These are phyloP conservation scores for Curvularia sp. DNA, from an alignment of 2,329 filamentous ascomycete genomes.

Conservation along the genomic window DNA sequence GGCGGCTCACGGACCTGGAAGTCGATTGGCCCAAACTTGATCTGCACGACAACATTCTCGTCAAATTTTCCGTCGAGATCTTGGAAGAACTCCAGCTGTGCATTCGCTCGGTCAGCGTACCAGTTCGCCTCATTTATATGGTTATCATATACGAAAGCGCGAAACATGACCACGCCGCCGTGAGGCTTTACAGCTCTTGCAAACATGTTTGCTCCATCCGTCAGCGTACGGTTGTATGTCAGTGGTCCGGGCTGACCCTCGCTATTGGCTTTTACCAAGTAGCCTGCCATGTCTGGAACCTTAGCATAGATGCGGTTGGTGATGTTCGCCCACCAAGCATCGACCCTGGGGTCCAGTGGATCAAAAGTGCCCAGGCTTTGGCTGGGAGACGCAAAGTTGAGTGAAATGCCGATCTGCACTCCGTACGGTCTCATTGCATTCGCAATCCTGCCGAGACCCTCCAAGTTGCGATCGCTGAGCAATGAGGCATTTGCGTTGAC, in stretches of 20 bases:
- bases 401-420: slow-evolving; percentile 68
- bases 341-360: slow-evolving; percentile 66
- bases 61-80: slow-evolving; percentile 70
- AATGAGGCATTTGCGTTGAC: slow-evolving; percentile 72
- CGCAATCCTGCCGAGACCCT: slow-evolving; percentile 68
- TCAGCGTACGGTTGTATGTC: slow-evolving; percentile 73
- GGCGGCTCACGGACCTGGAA: slow-evolving; percentile 74
- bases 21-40: slow-evolving; percentile 78
- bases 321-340: slow-evolving; percentile 68
- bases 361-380: slow-evolving; percentile 66
- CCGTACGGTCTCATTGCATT: slow-evolving; percentile 72
- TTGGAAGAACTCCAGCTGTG: slow-evolving; percentile 71
- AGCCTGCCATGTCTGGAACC: slow-evolving; percentile 73
- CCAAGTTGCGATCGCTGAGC: slow-evolving; percentile 64
- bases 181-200: slow-evolving; percentile 90
- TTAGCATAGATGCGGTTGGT: slow-evolving; percentile 66
- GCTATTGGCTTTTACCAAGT: slow-evolving; percentile 74
- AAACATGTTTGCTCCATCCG: slow-evolving; percentile 73
- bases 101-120: slow-evolving; percentile 73
- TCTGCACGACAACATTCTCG: slow-evolving; percentile 74
- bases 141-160: slow-evolving; percentile 74
- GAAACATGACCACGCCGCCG: slow-evolving; percentile 80
- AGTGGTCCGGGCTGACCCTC: slow-evolving; percentile 75
- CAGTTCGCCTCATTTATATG: slow-evolving; percentile 65
- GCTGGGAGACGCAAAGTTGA: slow-evolving; percentile 72